These are phyloP conservation scores for Jaapia argillacea DNA, from an alignment of 768 basidiomycete species.

Conservation along the genomic window DNA sequence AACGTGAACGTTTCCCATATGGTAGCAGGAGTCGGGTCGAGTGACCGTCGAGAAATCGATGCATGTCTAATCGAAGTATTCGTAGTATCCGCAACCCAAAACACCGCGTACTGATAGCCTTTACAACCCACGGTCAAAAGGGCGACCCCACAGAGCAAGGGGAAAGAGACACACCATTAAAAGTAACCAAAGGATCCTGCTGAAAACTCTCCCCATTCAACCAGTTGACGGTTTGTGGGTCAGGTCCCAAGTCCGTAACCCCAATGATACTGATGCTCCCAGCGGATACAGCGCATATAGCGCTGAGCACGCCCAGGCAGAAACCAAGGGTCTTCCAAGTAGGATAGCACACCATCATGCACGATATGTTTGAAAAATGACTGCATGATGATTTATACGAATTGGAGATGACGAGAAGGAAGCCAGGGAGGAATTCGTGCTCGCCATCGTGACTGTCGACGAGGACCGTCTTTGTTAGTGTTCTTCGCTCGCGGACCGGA, in stretches of 20 bases:
- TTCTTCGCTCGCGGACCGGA: too few species aligned
- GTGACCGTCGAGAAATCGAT: constrained; percentile 15
- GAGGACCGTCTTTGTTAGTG: too few species aligned
- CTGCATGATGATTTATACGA: too few species aligned
- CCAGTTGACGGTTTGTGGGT: constrained; percentile 24
- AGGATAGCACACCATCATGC: too few species aligned
- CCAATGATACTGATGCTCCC: too few species aligned
- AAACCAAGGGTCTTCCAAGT: too few species aligned
- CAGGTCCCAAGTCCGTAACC: constrained; percentile 16
- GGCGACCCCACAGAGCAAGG: background rate
- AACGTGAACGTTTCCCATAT: constrained; percentile 22
- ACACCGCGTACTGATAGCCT: constrained; percentile 27
- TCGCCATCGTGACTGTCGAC: too few species aligned
- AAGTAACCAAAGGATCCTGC: constrained; percentile 23
- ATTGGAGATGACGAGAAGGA: too few species aligned
- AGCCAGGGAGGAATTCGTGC: too few species aligned
- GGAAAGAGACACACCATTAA: constrained; percentile 16
- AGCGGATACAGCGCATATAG: too few species aligned
- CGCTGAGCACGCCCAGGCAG: too few species aligned
- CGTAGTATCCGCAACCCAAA: constrained; percentile 14
- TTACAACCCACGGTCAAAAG: background rate
- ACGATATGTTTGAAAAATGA: too few species aligned
- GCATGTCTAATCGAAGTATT: constrained; percentile 21
- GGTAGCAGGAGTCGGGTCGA: constrained; percentile 6
- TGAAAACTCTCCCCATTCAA: constrained; percentile 28